phyloP scores from a whole-genome alignment of 257 asterid genomes.

The Anisodus acutangulus region DNA sequence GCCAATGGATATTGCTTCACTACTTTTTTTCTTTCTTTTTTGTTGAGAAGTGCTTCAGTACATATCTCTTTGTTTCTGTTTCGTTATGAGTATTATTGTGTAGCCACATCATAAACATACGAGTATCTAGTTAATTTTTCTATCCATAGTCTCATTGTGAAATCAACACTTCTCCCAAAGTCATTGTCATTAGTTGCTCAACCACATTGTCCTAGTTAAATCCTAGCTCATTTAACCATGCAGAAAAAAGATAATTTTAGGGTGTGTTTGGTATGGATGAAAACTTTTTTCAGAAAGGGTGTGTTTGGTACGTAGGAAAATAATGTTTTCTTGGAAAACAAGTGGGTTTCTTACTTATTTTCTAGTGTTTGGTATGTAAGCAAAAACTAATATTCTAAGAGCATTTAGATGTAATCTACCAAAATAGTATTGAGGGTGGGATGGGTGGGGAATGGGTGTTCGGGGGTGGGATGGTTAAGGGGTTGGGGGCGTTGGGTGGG shows the following conservation, averaged over 20 bases:
- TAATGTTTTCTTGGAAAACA: too few species aligned
- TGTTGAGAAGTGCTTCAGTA: background rate
- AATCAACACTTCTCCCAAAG: background rate
- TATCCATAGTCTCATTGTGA: background rate
- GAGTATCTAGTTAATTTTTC: background rate
- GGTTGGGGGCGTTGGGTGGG: too few species aligned
- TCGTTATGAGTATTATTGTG: background rate
- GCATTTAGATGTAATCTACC: too few species aligned
- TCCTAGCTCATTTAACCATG: slow-evolving; percentile 12
- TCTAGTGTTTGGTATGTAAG: too few species aligned
- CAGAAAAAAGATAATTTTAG: background rate
- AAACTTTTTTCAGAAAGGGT: too few species aligned
- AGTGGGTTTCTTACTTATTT: too few species aligned
- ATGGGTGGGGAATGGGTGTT: too few species aligned
- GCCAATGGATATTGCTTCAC: background rate
- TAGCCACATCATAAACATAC: background rate
- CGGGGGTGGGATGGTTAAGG: too few species aligned
- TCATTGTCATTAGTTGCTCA: slow-evolving; percentile 2
- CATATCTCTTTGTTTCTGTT: background rate
- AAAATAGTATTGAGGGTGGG: too few species aligned
- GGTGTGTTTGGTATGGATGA: too few species aligned
- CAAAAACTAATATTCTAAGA: too few species aligned
- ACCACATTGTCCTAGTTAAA: background rate
- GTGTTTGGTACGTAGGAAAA: too few species aligned
- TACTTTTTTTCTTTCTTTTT: background rate